Evolutionary conservation across 257 asterid species (phyloP).

Genomic region (Datura wrightii): DNA sequence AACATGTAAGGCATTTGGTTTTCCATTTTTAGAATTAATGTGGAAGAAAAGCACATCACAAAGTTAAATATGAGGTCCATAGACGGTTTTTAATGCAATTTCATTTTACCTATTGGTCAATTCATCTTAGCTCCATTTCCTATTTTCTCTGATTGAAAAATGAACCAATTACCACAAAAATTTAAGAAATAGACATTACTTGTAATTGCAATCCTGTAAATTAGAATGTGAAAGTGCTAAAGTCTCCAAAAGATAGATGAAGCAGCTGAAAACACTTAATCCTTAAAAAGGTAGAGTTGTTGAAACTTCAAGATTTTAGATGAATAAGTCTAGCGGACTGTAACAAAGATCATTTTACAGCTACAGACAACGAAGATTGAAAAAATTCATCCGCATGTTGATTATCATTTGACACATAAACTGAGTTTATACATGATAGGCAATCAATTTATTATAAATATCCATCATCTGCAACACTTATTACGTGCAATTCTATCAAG

Average conservation of each 20-base stretch:
- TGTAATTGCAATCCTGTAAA: slow-evolving; percentile 19
- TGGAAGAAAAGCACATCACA: neutral
- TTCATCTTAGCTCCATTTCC: neutral
- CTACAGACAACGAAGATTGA: neutral
- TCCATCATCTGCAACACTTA: slow-evolving; percentile 5
- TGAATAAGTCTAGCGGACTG: neutral
- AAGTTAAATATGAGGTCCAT: slow-evolving; percentile 2
- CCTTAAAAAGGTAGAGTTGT: neutral
- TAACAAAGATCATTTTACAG: neutral
- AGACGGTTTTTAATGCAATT: neutral
- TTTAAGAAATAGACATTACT: slow-evolving; percentile 4
- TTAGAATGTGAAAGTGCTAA: neutral
- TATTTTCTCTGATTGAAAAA: neutral
- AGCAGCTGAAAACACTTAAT: neutral
- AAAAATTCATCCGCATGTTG: neutral
- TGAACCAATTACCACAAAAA: neutral
- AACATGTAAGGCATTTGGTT: slow-evolving; percentile 10
- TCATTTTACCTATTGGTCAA: slow-evolving; percentile 20
- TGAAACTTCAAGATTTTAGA: neutral
- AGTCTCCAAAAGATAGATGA: neutral
- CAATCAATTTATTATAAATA: neutral
- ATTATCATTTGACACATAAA: neutral
- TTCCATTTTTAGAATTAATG: neutral
- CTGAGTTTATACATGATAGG: neutral
- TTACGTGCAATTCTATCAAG: neutral